A percentile compares a stretch with the other conserved stretches of the same genome.
These are phyloP conservation scores for Perilla frutescens DNA, from an alignment of 257 asterid genomes.

Conservation along the genomic window DNA sequence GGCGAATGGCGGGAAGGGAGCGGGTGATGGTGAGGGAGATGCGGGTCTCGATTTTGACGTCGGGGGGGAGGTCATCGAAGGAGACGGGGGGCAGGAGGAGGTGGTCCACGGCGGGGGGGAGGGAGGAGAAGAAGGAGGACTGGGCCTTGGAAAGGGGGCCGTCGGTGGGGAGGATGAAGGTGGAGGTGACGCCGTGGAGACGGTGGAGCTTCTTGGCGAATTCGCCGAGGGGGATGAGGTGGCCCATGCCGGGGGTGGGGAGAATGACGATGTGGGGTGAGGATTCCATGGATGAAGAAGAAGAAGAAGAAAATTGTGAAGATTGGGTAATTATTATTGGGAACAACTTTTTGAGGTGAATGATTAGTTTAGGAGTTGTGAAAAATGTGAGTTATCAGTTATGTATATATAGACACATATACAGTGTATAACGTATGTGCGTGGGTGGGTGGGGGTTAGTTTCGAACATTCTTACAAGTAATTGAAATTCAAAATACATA, in stretches of 20 bases:
- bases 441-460: not conserved
- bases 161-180: constrained; percentile 60
- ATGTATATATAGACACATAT: constrained; percentile 22
- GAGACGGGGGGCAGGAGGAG: constrained; percentile 57
- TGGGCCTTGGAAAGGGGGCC: constrained; percentile 62
- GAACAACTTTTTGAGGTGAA: constrained; percentile 25
- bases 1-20: constrained; percentile 56
- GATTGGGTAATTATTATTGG: constrained; percentile 41
- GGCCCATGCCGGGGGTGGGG: constrained; percentile 91
- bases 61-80: constrained; percentile 53
- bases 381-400: not conserved
- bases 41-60: constrained; percentile 58
- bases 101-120: constrained; percentile 50
- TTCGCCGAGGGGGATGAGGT: constrained; percentile 69
- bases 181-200: constrained; percentile 56
- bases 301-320: not conserved
- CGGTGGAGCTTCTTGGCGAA: constrained; percentile 58
- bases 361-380: constrained; percentile 12
- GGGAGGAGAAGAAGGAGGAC: constrained; percentile 50
- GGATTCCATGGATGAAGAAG: constrained; percentile 35
- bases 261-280: constrained; percentile 57
- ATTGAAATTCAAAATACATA: no score
- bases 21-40: constrained; percentile 63
- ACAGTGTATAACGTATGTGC: not conserved
- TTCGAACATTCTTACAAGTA: not conserved